These are phyloP conservation scores for Scheffersomyces illinoinensis DNA, from an alignment of 1,139 yeast genomes.

Conservation along the genomic window DNA sequence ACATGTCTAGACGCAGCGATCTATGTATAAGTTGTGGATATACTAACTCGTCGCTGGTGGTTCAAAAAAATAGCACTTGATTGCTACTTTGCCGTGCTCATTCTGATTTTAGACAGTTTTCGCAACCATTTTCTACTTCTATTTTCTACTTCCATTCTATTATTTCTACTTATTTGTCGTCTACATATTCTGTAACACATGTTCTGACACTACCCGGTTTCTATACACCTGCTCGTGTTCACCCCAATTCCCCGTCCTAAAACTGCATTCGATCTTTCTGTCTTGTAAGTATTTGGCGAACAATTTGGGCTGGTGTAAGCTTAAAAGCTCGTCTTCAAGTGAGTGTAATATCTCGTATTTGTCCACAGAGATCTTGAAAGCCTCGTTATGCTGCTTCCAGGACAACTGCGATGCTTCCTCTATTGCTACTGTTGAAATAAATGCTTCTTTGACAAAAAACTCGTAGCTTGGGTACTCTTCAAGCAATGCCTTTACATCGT, in stretches of 20 bases:
- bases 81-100: no score
- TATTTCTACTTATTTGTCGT: neutral
- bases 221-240: conserved; percentile 36
- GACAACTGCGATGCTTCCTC: conserved; percentile 28
- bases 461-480: conserved; percentile 46
- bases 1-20: no score
- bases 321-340: conserved; percentile 35
- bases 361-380: conserved; percentile 1
- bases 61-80: no score
- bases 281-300: conserved; percentile 17
- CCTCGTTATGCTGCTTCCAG: conserved; percentile 2
- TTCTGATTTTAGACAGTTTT: no score
- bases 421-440: conserved; percentile 22
- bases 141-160: neutral
- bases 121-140: neutral
- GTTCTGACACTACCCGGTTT: conserved; percentile 19
- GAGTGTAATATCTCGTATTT: conserved; percentile 28
- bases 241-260: conserved; percentile 28
- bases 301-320: conserved; percentile 23
- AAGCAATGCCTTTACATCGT: conserved; percentile 38
- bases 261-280: conserved; percentile 4
- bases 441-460: conserved; percentile 46
- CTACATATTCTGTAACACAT: neutral
- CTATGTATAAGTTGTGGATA: no score
- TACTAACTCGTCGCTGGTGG: no score